These are phyloP conservation scores for Jamesozyma lodderae DNA, from an alignment of 805 yeast genomes.

Conservation along the genomic window DNA sequence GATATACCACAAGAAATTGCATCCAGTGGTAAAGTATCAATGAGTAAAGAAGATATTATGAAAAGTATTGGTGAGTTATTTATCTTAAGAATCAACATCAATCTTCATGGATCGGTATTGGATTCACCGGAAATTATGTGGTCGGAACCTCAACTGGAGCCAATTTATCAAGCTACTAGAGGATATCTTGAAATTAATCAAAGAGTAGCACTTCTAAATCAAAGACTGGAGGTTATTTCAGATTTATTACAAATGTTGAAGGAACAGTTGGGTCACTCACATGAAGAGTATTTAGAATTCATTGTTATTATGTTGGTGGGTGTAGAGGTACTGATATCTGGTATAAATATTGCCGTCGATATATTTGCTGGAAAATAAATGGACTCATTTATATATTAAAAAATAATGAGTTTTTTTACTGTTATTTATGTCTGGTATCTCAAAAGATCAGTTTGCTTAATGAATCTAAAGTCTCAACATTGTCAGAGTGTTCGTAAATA, in stretches of 20 bases:
- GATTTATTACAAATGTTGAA: slow-evolving; percentile 92
- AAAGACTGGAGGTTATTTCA: slow-evolving; percentile 85
- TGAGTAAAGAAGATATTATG: slow-evolving; percentile 93
- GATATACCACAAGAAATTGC: slow-evolving; percentile 97
- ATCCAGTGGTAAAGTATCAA: slow-evolving; percentile 84
- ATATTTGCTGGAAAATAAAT: slow-evolving; percentile 31
- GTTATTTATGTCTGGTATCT: too few relatives aligned
- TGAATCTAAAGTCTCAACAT: too few relatives aligned
- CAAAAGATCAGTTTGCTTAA: too few relatives aligned
- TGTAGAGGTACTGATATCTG: slow-evolving; percentile 82
- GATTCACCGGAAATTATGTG: slow-evolving; percentile 98
- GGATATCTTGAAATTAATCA: slow-evolving; percentile 94
- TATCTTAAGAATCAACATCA: slow-evolving; percentile 73
- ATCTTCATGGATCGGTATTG: slow-evolving; percentile 76
- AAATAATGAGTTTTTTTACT: too few relatives aligned
- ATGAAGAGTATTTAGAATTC: slow-evolving; percentile 84
- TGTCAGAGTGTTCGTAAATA: too few relatives aligned
- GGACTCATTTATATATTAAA: neutral
- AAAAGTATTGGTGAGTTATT: slow-evolving; percentile 93
- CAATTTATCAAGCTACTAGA: slow-evolving; percentile 93
- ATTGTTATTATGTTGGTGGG: slow-evolving; percentile 87
- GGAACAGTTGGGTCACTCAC: slow-evolving; percentile 93
- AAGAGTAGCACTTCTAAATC: slow-evolving; percentile 81
- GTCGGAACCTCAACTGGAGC: slow-evolving; percentile 97
- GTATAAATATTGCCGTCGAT: slow-evolving; percentile 67